Percentiles rank a stretch among this genome's conserved stretches.
phyloP scores from a whole-genome alignment of 345 rosid species.

The Turnera subulata region DNA sequence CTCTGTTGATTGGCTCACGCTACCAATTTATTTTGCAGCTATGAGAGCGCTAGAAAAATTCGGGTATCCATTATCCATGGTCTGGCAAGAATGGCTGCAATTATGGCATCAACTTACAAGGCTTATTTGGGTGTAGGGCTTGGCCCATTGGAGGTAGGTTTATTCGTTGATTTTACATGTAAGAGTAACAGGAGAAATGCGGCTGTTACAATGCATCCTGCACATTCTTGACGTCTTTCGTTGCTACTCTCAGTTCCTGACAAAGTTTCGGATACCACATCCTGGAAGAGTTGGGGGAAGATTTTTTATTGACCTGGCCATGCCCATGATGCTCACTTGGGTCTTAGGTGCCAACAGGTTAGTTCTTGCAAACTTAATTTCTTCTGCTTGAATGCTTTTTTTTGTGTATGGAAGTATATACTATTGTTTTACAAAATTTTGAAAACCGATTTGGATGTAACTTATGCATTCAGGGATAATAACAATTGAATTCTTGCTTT shows the following conservation, averaged over 20 bases:
- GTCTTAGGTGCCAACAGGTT: conserved; percentile 94
- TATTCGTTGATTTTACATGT: neutral
- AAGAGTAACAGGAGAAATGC: neutral
- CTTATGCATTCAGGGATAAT: neutral
- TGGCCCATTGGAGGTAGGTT: conserved; percentile 78
- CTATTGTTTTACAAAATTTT: no score
- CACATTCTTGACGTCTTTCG: conserved; percentile 12
- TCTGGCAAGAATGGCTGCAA: conserved; percentile 93
- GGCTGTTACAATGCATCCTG: neutral
- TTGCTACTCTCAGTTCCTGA: conserved; percentile 59
- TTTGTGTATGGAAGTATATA: no score
- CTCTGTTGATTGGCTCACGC: conserved; percentile 2
- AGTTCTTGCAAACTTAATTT: conserved; percentile 15
- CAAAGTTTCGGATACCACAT: conserved; percentile 77
- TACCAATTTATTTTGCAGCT: conserved; percentile 35
- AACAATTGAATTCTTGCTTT: neutral
- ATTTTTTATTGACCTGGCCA: conserved; percentile 64
- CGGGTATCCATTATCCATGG: conserved; percentile 83
- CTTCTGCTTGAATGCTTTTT: neutral
- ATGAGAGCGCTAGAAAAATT: conserved; percentile 67
- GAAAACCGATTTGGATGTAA: no score
- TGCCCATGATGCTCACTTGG: conserved; percentile 90
- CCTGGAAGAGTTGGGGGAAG: conserved; percentile 90
- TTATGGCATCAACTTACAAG: conserved; percentile 93
- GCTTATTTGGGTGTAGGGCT: conserved; percentile 96